Percentiles rank a stretch among this genome's conserved stretches.
Conservation (phyloP, 192 early-diverging fungal genomes). For the Helicostylum pulchrum region DNA sequence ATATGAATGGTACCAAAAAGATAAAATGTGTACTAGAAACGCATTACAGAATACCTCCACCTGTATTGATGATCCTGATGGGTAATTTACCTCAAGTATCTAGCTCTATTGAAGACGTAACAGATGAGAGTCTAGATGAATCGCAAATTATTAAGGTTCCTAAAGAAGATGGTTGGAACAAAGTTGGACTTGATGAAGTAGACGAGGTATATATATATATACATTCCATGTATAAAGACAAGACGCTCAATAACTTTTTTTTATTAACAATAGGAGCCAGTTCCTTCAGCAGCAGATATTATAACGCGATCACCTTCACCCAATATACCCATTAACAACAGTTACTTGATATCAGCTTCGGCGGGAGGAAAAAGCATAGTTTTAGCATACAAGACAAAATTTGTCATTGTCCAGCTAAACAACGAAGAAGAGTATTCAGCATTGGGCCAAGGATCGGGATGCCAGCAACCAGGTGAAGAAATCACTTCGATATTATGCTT, state of each 20-base stretch:
- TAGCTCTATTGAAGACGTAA: constrained; percentile 24
- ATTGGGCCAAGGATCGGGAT: constrained; percentile 47
- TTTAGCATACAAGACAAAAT: constrained; percentile 35
- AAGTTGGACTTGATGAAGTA: constrained; percentile 31
- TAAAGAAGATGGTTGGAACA: constrained; percentile 35
- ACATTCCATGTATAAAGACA: not conserved
- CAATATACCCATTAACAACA: constrained; percentile 24
- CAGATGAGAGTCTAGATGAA: constrained; percentile 14
- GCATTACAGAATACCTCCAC: constrained; percentile 32
- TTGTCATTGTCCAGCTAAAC: constrained; percentile 28
- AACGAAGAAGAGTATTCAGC: constrained; percentile 30
- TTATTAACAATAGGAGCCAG: not conserved
- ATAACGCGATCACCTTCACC: constrained; percentile 15
- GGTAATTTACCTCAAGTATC: constrained; percentile 33
- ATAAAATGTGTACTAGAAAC: constrained; percentile 33
- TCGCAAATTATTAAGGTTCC: constrained; percentile 5
- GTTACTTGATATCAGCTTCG: constrained; percentile 33
- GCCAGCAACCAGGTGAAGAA: constrained; percentile 37
- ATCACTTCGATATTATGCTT: constrained; percentile 51
- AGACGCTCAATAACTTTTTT: not conserved
- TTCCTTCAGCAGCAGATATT: not conserved
- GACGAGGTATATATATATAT: constrained; percentile 22
- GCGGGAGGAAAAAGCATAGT: constrained; percentile 24
- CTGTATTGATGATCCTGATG: constrained; percentile 34
- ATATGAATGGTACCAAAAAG: not conserved